Conservation (phyloP, 1,139 yeast species). For the Lodderomyces beijingensis region DNA sequence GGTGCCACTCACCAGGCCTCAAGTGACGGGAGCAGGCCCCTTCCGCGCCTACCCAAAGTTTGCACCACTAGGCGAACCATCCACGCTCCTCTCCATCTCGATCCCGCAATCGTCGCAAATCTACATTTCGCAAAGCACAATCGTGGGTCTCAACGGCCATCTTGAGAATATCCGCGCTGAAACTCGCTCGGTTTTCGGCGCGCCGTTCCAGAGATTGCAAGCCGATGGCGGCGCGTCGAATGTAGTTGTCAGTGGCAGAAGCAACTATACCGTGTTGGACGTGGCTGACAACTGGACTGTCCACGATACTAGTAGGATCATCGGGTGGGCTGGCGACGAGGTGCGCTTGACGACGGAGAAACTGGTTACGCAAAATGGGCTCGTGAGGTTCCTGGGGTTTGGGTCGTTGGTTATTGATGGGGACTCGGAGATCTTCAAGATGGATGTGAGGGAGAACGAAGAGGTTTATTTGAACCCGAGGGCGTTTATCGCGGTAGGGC, state of each 20-base stretch:
- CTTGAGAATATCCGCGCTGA: slow-evolving; percentile 11
- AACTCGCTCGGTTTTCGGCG: background rate
- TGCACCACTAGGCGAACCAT: slow-evolving; percentile 28
- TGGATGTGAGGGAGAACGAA: slow-evolving; percentile 29
- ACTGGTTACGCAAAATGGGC: slow-evolving; percentile 10
- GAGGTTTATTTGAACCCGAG: slow-evolving; percentile 30
- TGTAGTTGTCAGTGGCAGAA: slow-evolving; percentile 28
- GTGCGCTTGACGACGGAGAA: slow-evolving; percentile 11
- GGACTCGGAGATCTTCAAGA: slow-evolving; percentile 26
- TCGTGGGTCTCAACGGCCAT: slow-evolving; percentile 36
- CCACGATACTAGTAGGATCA: slow-evolving; percentile 18
- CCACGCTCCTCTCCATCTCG: slow-evolving; percentile 29
- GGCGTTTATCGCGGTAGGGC: slow-evolving; percentile 28
- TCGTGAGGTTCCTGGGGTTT: slow-evolving; percentile 26
- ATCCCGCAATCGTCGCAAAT: slow-evolving; percentile 33
- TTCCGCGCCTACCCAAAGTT: slow-evolving; percentile 36
- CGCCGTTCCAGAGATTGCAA: slow-evolving; percentile 23
- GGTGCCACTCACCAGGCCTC: slow-evolving; percentile 9
- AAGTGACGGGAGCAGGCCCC: slow-evolving; percentile 36
- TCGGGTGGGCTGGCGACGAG: slow-evolving; percentile 46
- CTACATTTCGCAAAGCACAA: slow-evolving; percentile 25
- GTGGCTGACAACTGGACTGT: slow-evolving; percentile 19
- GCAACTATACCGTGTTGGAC: slow-evolving; percentile 25
- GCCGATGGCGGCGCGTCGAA: slow-evolving; percentile 21
- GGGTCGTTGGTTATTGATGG: slow-evolving; percentile 37